Base-by-base conservation (phyloP, 1,139 yeast species). In the Blastobotrys buckinghamii region DNA sequence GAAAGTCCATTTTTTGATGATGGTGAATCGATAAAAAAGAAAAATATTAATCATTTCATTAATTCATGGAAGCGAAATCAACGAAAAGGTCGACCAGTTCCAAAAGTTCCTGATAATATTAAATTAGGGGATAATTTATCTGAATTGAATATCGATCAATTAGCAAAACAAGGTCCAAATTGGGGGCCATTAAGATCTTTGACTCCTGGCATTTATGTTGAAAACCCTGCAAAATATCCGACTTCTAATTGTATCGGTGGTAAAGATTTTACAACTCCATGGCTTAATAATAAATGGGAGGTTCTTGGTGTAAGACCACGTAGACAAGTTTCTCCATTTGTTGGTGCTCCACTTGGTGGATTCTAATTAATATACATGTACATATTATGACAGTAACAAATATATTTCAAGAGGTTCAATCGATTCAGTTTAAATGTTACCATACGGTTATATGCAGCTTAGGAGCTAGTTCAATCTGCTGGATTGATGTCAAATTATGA, bases 11-110 rank as follows among this genome's bases (percentile, higher is more conserved):
- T 27, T n/a, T 8, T 38, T 13, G 10, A 16, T 34, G 26, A 16
- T 26, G n/a, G 13, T 35, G 39, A 12, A 12, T 8, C 12, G 4
- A 26, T 36, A 6, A 17, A 22, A 24, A 36, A 15, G 9, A 10
- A 6, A 6, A 20, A 26, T 29, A 8, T 17, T 6, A n/a, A 33
- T 12, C 9, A 32, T 19, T 41, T 19, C 29, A 5, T n/a, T 19
- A 27, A 30, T 12, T 27, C 44, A 4, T 41, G 29, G 27, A 35
- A 42, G 8, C 19, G 45, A 13, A 32, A 32, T 33, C 29, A 42
- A 39, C 13, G 33, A n/a, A 22, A 42, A n/a, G 24, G 15, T 16
- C 45, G 45, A 5, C 45, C 39, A 2, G 17, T 35, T 12, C 45
- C 45, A 34, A 29, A 29, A 29, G 32, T 29, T 29, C 32, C 32